Conservation (phyloP, 371 early-diverging fungal species). For the Blyttiomyces sp. region DNA sequence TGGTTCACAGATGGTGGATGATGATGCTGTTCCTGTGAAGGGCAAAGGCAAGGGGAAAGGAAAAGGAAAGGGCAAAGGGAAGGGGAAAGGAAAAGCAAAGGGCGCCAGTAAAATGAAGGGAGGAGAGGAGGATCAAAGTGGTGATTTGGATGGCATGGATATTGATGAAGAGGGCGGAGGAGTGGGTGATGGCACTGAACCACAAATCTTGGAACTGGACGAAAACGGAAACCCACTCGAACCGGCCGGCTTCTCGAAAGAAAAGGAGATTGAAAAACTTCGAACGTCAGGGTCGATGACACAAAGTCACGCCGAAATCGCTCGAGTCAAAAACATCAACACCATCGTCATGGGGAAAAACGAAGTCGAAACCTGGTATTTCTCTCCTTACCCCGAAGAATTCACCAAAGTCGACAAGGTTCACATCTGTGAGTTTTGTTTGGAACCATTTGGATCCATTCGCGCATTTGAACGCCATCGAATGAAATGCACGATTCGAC, state of each 20-base stretch:
- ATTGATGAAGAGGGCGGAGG: conserved; percentile 8
- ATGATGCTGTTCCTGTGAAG: neutral
- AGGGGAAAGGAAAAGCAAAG: conserved; percentile 5
- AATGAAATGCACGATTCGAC: conserved; percentile 73
- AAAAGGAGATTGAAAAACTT: conserved; percentile 88
- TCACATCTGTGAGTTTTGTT: conserved; percentile 96
- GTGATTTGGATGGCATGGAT: neutral
- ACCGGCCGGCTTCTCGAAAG: conserved; percentile 58
- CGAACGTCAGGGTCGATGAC: conserved; percentile 93
- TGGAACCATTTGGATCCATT: conserved; percentile 69
- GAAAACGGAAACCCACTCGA: conserved; percentile 9
- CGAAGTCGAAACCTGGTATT: conserved; percentile 95
- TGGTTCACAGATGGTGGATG: too few species aligned
- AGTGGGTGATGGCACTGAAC: conserved; percentile 1
- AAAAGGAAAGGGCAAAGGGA: neutral
- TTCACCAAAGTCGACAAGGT: conserved; percentile 63
- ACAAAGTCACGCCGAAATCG: conserved; percentile 84
- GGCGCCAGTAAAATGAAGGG: neutral
- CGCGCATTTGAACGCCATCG: conserved; percentile 23
- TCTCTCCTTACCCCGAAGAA: conserved; percentile 97
- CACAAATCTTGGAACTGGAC: neutral
- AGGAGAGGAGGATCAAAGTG: neutral
- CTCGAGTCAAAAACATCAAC: conserved; percentile 91
- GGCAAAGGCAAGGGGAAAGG: neutral
- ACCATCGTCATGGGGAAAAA: conserved; percentile 91